These are phyloP conservation scores for Phytophthora tubulina DNA, from an alignment of 352 stramenopile genomes.

Conservation along the genomic window DNA sequence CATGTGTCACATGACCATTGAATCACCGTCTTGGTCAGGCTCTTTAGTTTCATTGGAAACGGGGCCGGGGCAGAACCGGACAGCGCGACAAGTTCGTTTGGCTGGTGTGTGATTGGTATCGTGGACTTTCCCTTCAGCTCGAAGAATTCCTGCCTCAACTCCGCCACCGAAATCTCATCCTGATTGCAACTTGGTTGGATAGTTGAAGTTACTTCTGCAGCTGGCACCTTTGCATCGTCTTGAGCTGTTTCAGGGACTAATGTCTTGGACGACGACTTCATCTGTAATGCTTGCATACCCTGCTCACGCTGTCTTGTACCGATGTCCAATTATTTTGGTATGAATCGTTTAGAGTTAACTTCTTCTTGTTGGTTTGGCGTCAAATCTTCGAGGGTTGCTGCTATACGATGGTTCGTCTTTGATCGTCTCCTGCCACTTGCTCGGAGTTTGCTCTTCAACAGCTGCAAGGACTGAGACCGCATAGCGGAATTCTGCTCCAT, in stretches of 20 bases:
- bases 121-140: constrained; percentile 12
- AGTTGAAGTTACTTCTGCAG: constrained; percentile 22
- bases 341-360: neutral
- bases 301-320: neutral
- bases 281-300: neutral
- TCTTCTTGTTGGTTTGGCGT: constrained; percentile 30
- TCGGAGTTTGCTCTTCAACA: constrained; percentile 43
- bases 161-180: constrained; percentile 26
- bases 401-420: constrained; percentile 7
- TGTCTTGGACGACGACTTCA: constrained; percentile 1
- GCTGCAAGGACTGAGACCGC: constrained; percentile 30
- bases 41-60: constrained; percentile 29
- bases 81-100: constrained; percentile 1
- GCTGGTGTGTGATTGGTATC: constrained; percentile 9
- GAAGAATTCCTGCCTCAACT: constrained; percentile 13
- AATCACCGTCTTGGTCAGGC: constrained; percentile 56
- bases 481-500: constrained; percentile 12
- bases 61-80: neutral
- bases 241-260: constrained; percentile 1
- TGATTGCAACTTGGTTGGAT: constrained; percentile 14
- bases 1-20: constrained; percentile 72
- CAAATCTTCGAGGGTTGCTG: neutral
- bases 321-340: neutral
- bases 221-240: constrained; percentile 9
- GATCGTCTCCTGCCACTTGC: constrained; percentile 21